These are phyloP conservation scores for Eurotiales sp. DNA, from an alignment of 2,329 filamentous ascomycete genomes.

Conservation along the genomic window DNA sequence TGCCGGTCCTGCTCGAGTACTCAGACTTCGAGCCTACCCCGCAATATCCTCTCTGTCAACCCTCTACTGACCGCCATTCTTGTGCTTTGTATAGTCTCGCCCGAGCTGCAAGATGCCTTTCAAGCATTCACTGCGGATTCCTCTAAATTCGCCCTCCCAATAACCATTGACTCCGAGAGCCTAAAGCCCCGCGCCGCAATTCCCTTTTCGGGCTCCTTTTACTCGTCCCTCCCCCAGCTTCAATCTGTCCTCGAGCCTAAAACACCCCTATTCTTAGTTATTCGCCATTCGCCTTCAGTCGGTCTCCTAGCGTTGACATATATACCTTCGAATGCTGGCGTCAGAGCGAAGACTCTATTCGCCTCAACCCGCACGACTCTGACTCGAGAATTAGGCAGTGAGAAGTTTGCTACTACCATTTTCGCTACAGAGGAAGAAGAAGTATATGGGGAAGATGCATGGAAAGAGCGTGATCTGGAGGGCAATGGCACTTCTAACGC, in stretches of 20 bases:
- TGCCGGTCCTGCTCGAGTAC: neutral
- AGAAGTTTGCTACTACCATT: constrained; percentile 57
- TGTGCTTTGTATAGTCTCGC: constrained; percentile 40
- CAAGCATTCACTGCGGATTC: constrained; percentile 38
- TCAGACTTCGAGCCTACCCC: neutral
- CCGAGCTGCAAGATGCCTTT: constrained; percentile 47
- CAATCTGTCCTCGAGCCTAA: constrained; percentile 51
- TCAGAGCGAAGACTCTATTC: constrained; percentile 64
- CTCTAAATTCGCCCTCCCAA: constrained; percentile 43
- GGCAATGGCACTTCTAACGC: constrained; percentile 28
- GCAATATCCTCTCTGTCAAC: constrained; percentile 1
- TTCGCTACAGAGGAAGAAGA: constrained; percentile 60
- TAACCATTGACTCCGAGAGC: constrained; percentile 43
- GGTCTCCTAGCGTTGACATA: constrained; percentile 56
- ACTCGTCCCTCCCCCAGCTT: constrained; percentile 49
- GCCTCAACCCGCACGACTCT: constrained; percentile 61
- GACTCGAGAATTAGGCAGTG: constrained; percentile 57
- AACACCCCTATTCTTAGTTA: constrained; percentile 58
- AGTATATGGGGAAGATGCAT: constrained; percentile 52
- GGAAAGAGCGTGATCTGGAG: constrained; percentile 50
- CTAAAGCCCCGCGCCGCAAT: constrained; percentile 40
- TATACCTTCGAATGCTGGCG: constrained; percentile 60
- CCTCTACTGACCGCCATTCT: constrained; percentile 6
- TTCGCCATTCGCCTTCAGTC: constrained; percentile 41
- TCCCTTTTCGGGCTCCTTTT: constrained; percentile 46